These are phyloP conservation scores for Fagopyrum esculentum DNA, from an alignment of 148 eudicot species.

Conservation along the genomic window DNA sequence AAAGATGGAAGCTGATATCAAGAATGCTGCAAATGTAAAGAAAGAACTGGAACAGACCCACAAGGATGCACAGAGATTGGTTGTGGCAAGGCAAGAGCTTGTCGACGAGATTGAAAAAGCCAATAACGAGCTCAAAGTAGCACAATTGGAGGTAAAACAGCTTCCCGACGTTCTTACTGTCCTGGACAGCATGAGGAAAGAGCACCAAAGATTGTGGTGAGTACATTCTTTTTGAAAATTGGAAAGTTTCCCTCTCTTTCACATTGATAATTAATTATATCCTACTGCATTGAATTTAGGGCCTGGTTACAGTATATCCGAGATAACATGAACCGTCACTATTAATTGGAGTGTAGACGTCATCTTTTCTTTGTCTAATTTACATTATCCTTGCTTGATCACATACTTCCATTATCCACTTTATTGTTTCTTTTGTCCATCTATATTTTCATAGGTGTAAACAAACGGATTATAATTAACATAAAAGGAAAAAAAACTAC, in stretches of 20 bases:
- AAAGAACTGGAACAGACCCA: conserved; percentile 60
- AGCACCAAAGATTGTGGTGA: conserved; percentile 79
- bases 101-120: conserved; percentile 44
- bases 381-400: background rate
- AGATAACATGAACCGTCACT: background rate
- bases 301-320: background rate
- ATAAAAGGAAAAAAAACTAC: background rate
- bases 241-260: background rate
- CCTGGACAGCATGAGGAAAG: conserved; percentile 56
- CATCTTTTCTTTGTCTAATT: background rate
- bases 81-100: conserved; percentile 54
- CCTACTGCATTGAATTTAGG: background rate
- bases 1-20: conserved; percentile 59
- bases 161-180: conserved; percentile 69
- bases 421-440: background rate
- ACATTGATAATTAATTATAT: background rate
- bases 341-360: background rate
- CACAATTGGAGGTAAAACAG: conserved; percentile 41
- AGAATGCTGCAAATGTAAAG: conserved; percentile 56
- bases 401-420: background rate
- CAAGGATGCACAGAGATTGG: conserved; percentile 59
- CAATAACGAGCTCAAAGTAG: conserved; percentile 52
- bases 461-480: background rate
- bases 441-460: background rate
- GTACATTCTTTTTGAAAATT: conserved; percentile 18